A percentile compares a stretch with the other conserved stretches of the same genome.
phyloP scores from a whole-genome alignment of 2,329 filamentous ascomycete species.

The Aspergillus amoenus region DNA sequence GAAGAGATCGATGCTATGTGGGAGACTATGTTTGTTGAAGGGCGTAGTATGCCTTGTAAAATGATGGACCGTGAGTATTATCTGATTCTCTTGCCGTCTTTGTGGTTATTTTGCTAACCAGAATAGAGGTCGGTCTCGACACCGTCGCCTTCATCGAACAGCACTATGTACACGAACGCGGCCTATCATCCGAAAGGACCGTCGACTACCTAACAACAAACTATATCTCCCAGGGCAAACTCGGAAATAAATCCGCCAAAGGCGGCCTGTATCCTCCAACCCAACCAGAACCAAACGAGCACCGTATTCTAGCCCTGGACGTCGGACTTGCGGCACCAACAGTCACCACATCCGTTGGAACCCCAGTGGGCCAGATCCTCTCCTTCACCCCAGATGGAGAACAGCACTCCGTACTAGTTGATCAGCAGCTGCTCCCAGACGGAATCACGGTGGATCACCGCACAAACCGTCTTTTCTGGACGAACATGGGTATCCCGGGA shows the following conservation, averaged over 20 bases:
- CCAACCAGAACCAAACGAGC: not conserved
- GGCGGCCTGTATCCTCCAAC: constrained; percentile 43
- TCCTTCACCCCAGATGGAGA: constrained; percentile 12
- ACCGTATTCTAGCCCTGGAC: constrained; percentile 22
- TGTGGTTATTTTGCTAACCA: not conserved
- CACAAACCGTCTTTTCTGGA: constrained; percentile 49
- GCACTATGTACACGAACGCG: constrained; percentile 52
- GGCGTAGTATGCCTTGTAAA: constrained; percentile 27
- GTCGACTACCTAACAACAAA: constrained; percentile 47
- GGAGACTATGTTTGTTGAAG: constrained; percentile 34
- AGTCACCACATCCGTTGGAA: constrained; percentile 13
- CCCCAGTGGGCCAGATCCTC: not conserved
- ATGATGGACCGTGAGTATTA: constrained; percentile 34
- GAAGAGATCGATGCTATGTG: constrained; percentile 49
- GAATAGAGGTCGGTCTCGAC: constrained; percentile 46
- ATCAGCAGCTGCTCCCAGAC: constrained; percentile 40
- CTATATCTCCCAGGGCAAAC: constrained; percentile 48
- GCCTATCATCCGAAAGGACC: constrained; percentile 35
- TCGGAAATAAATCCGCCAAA: constrained; percentile 38
- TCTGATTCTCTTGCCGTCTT: too few species aligned
- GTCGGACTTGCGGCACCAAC: constrained; percentile 23
- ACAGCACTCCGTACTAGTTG: constrained; percentile 13
- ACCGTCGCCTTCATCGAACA: constrained; percentile 55
- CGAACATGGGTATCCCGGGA: constrained; percentile 47
- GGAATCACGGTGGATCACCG: constrained; percentile 44